A percentile compares a stretch with the other conserved stretches of the same genome.
phyloP scores from a whole-genome alignment of 768 basidiomycete species.

The Gyrodon lividus region DNA sequence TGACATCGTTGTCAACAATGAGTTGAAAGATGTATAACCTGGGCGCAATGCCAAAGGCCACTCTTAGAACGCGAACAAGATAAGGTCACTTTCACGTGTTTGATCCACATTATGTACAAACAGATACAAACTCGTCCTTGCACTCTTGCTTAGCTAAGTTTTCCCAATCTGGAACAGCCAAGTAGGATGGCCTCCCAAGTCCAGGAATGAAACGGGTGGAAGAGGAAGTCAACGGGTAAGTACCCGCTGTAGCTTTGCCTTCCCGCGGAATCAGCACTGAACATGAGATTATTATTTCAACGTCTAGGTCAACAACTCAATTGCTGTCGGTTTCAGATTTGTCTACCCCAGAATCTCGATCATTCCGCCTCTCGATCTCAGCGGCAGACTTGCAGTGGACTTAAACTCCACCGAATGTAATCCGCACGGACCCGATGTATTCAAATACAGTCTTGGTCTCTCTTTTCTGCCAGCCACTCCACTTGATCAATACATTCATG shows the following conservation, averaged over 20 bases:
- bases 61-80: not conserved
- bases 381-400: not conserved
- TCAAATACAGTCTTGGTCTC: not conserved
- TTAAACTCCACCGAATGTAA: not conserved
- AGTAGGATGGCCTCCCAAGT: not conserved
- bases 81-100: constrained; percentile 26
- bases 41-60: too few species aligned
- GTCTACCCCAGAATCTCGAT: not conserved
- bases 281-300: not conserved
- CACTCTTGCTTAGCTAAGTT: not conserved
- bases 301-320: not conserved
- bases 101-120: not conserved
- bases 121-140: not conserved
- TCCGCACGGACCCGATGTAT: constrained; percentile 2
- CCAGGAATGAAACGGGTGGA: not conserved
- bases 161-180: not conserved
- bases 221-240: not conserved
- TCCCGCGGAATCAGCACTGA: not conserved
- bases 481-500: constrained; percentile 15
- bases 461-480: not conserved
- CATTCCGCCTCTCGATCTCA: not conserved
- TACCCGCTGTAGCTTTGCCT: not conserved
- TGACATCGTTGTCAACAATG: constrained; percentile 13
- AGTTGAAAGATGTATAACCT: too few species aligned
- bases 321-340: not conserved